phyloP scores from a whole-genome alignment of 495 filamentous ascomycete genomes.

The Talaromyces wortmannii region DNA sequence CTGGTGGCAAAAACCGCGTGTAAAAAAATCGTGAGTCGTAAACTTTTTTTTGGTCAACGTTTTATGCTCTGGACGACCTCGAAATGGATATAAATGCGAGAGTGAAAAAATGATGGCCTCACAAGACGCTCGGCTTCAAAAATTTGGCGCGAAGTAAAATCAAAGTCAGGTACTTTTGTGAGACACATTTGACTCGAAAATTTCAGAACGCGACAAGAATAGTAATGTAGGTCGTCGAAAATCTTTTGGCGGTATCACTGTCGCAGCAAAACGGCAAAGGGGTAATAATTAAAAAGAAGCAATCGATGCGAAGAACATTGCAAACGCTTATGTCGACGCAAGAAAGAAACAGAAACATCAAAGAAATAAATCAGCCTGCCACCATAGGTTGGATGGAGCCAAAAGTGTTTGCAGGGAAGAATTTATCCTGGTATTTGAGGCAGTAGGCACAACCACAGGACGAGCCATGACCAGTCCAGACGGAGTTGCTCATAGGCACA shows the following conservation, averaged over 20 bases:
- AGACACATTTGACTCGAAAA: conserved; percentile 2
- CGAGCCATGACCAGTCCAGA: conserved; percentile 53
- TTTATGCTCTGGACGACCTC: conserved; percentile 9
- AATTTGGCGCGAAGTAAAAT: conserved; percentile 9
- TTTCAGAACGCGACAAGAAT: conserved; percentile 1
- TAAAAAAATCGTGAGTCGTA: conserved; percentile 1
- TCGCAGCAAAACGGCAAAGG: not conserved
- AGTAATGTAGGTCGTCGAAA: not conserved
- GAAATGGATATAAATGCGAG: conserved; percentile 15
- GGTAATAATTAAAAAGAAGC: conserved; percentile 7
- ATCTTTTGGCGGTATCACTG: conserved; percentile 2
- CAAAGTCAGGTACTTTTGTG: conserved; percentile 2
- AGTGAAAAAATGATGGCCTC: conserved; percentile 22
- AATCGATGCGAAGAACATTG: conserved; percentile 6
- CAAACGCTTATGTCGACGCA: conserved; percentile 6
- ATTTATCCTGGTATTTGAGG: conserved; percentile 53
- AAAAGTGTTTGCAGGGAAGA: conserved; percentile 56
- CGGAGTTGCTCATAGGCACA: conserved; percentile 48
- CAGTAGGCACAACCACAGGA: conserved; percentile 68
- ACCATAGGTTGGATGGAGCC: conserved; percentile 52
- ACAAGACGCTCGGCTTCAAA: conserved; percentile 1
- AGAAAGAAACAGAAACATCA: not conserved
- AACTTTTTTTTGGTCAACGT: conserved; percentile 3
- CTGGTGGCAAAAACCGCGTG: not conserved
- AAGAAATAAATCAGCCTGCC: conserved; percentile 17